Base-by-base conservation (phyloP, 345 rosid species). In the Jatropha curcas region DNA sequence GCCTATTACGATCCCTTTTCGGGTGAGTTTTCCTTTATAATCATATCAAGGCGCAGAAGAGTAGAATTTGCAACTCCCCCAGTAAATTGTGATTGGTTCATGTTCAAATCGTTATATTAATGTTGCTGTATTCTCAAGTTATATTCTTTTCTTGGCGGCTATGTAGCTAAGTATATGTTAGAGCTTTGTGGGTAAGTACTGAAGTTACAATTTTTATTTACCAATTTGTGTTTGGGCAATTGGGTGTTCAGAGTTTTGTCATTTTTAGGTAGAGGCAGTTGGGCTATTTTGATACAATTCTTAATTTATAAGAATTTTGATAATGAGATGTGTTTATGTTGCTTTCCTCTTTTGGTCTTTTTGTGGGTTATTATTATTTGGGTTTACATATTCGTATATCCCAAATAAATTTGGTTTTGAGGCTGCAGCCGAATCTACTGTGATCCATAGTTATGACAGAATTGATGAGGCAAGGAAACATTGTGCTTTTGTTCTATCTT, bases 381-480 rank as follows among this genome's bases (percentile, higher is more conserved):
- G 78, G 61, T 48, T 60, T 27, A 20, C 65, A 43, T 51, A 57
- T 68, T 78, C 78, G 17, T 76, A 60, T 35, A 45, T 61, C 46
- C 60, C 35, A 41, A 74, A 57, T 46, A 16, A 20, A 45, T 9
- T 22, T 46, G 79, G 52, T 6, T 64, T 41, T 70, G 84, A 68
- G 43, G 17, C 10, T 68, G 71, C 20, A 65, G 80, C 71, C 19
- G 75, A 62, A 39, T 79, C 89, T 63, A 5, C 80, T 17, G 75
- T 57, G 5, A 68, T 53, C 16, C 85, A 78, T 70, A 88, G 66
- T 51, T 87, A 86, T 85, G 93, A 84, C 65, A 84, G 94, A 51
- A 81, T 87, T 72, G 72, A 78, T 68, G 95, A 92, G 58, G 92
- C 89, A 35, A 88, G 79, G 79, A 82, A 70, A 70, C 82, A 79